Base-by-base conservation (phyloP, 768 basidiomycete genomes). In the Russula olivacea region DNA sequence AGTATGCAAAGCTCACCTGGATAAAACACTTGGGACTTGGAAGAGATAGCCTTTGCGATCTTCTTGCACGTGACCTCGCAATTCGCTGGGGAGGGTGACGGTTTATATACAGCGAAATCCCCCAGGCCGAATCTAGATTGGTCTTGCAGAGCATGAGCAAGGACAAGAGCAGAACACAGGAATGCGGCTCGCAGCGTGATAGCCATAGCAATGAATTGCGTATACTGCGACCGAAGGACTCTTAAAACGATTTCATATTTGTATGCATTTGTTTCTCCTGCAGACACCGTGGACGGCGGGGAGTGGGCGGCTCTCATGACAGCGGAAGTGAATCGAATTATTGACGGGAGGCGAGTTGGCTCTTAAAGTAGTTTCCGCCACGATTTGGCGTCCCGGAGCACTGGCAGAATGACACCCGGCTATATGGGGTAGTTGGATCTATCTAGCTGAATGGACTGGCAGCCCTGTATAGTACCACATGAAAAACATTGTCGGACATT, bases 11-110 rank as follows among this genome's bases (percentile, higher is more conserved):
- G 15, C 36, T 34, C 10, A 54, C 62, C 38, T 9, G 57, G 57
- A 17, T 53, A 63, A 25, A 59, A 63, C 23, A 63, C 57, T 23
- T 54, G 43, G 5, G 61, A 61, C 4, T 30, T 23, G 19, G 56
- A 17, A 3, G 61, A 63, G 49, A 63, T 21, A 10, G 47, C 30
- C 43, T 1, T n/a, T 30, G 28, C 48, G 4, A 61, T 56, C 2
- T 23, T 48, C 8, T 54, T 4, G 43, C 59, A 61, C 14, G 30
- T 32, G 1, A 15, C 5, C n/a, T 10, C 34, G 6, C 3, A 54
- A 6, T 41, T 3, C 23, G 19, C 17, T 21, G 32, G 7, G 2
- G 28, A 38, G 9, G 32, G n/a, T 15, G 45, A 38, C 10, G 38
- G 47, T 17, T 32, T 21, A n/a, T 43, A 10, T 55, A 4, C 30